A percentile compares a stretch with the other conserved stretches of the same genome.
Conservation (phyloP, 1,284 basidiomycete species). For the Ceratobasidium sp. region DNA sequence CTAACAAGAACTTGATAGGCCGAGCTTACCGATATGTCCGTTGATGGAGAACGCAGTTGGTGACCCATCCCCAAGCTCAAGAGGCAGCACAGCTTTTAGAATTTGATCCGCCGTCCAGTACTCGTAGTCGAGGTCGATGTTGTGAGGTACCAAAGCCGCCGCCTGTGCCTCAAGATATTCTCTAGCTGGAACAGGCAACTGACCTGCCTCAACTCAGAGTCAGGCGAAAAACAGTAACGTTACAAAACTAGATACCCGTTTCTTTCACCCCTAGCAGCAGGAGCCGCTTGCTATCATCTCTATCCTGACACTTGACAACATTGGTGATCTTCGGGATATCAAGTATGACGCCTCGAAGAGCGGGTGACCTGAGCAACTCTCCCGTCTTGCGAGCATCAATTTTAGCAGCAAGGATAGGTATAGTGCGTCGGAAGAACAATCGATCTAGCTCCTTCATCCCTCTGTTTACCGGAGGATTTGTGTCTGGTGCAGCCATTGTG, state of each 20-base stretch:
- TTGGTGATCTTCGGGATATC: constrained; percentile 41
- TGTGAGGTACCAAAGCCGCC: constrained; percentile 70
- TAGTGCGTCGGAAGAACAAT: constrained; percentile 70
- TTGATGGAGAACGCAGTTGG: constrained; percentile 91
- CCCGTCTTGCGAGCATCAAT: constrained; percentile 72
- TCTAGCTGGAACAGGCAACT: constrained; percentile 70
- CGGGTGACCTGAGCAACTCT: constrained; percentile 60
- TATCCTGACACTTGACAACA: constrained; percentile 63
- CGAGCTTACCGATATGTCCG: constrained; percentile 86
- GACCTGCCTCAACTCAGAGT: constrained; percentile 63
- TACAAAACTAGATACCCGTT: constrained; percentile 66
- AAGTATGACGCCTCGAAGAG: constrained; percentile 11
- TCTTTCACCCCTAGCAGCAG: constrained; percentile 72
- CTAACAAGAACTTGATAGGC: neutral
- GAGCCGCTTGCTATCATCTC: constrained; percentile 67
- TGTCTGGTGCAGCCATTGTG: constrained; percentile 39
- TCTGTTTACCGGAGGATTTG: constrained; percentile 56
- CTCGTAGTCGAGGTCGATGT: constrained; percentile 79
- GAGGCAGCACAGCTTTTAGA: constrained; percentile 82
- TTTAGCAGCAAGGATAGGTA: constrained; percentile 77
- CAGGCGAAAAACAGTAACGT: constrained; percentile 40
- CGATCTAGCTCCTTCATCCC: constrained; percentile 69
- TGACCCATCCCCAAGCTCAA: constrained; percentile 79
- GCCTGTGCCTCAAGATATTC: constrained; percentile 70
- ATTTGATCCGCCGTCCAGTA: constrained; percentile 94